Evolutionary conservation across 148 eudicot genomes (phyloP), one percentile per base, ranked within the genome.

Genomic region (Pouteria glomerata): DNA sequence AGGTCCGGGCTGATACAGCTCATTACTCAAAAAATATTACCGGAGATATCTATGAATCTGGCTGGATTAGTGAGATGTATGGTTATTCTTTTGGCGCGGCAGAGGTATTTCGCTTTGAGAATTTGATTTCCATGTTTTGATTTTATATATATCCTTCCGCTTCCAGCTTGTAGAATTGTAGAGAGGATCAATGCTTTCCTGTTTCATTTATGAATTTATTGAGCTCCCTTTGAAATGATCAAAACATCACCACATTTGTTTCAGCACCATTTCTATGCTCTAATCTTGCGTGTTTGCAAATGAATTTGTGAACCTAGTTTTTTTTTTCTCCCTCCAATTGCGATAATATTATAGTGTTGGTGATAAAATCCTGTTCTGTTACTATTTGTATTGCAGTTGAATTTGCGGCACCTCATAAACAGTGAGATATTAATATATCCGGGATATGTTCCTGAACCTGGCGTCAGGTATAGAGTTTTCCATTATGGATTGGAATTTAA

Each of bases 41-140:
- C 21, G 98, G 98, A 61, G 98, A 95, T 64, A 76, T 91, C 60
- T 91, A 91, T 64, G 82, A 86, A 79, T 72, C 96, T 77, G 98
- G 98, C 55, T 95, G 96, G 98, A 88, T 95, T 74, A 95, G 99
- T 79, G 96, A 95, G 81, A 95, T 95, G 99, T 91, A 95, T 73
- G 97, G 97, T 66, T 95, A 92, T 80, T 84, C 92, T 52, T 95
- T 95, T 73, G 99, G 85, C 21, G 98, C 98, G 33, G 97, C 98
- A 59, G 98, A 95, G 98, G 98, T 91, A 82, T 52, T 67, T 69
- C 42, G 16, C 51, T 35, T 45, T n/a, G 8, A 19, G 62, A 34
- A 37, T 19, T 7, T 19, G 21, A 47, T 61, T 6, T 2, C 42
- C 63, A 55, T 64, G 18, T 15, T n/a, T n/a, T n/a, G n/a, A n/a